Conservation (phyloP, 1,284 basidiomycete species). For the Heterobasidion irregulare region DNA sequence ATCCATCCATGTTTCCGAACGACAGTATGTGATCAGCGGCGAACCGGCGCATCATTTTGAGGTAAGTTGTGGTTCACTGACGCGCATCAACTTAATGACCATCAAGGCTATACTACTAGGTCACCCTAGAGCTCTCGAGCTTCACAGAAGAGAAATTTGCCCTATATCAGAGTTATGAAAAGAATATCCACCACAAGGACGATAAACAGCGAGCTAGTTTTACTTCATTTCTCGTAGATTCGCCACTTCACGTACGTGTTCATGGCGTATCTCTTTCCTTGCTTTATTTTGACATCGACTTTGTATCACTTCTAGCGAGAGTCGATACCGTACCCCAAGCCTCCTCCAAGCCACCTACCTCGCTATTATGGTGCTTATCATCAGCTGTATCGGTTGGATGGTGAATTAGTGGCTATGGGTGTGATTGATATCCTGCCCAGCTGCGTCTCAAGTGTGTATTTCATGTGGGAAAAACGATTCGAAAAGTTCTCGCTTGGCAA, state of each 20-base stretch:
- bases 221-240: conserved; percentile 70
- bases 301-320: conserved; percentile 27
- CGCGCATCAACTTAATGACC: not conserved
- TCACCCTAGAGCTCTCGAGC: conserved; percentile 65
- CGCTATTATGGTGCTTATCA: conserved; percentile 79
- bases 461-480: conserved; percentile 84
- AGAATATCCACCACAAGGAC: conserved; percentile 65
- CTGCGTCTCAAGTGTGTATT: conserved; percentile 94
- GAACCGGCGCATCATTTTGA: conserved; percentile 37
- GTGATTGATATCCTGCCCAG: conserved; percentile 88
- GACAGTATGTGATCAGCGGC: conserved; percentile 15
- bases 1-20: conserved; percentile 41
- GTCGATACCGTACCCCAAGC: conserved; percentile 48
- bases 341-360: conserved; percentile 52
- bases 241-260: conserved; percentile 57
- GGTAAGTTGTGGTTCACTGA: conserved; percentile 26
- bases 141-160: conserved; percentile 76
- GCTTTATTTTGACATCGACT: not conserved
- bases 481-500: conserved; percentile 80
- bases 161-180: conserved; percentile 74
- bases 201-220: conserved; percentile 51
- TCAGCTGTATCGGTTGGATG: conserved; percentile 79
- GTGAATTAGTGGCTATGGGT: conserved; percentile 76
- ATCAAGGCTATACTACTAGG: conserved; percentile 32
- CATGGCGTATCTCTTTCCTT: not conserved